Evolutionary conservation across 2,329 filamentous ascomycete species (phyloP).

Genomic region (Nemania diffusa): DNA sequence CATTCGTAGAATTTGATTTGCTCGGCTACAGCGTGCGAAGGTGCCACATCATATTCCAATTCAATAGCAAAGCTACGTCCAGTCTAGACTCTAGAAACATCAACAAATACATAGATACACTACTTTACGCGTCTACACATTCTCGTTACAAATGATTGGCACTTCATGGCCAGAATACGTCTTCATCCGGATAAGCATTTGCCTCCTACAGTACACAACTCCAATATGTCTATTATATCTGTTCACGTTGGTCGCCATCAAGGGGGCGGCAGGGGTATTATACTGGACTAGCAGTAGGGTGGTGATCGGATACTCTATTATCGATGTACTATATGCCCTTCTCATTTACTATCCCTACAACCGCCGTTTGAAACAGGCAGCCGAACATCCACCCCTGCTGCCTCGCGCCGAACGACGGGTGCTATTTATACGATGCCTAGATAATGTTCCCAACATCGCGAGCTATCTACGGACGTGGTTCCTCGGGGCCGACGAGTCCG

Average conservation of each 20-base stretch:
- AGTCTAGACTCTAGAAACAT: too few relatives aligned
- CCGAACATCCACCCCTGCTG: conserved; percentile 55
- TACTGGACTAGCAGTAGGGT: conserved; percentile 37
- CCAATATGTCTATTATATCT: conserved; percentile 53
- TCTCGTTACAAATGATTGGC: conserved; percentile 45
- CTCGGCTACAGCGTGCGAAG: background rate
- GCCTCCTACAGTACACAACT: conserved; percentile 57
- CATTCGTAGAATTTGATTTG: background rate
- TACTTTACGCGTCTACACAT: background rate
- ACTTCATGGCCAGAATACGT: conserved; percentile 52
- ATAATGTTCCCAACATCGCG: conserved; percentile 64
- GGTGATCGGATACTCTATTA: conserved; percentile 48
- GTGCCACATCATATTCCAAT: background rate
- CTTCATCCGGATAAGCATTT: conserved; percentile 58
- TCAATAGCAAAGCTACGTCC: background rate
- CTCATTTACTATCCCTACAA: conserved; percentile 57
- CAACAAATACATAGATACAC: background rate
- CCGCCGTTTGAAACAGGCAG: conserved; percentile 51
- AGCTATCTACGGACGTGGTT: conserved; percentile 74
- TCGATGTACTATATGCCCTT: conserved; percentile 57
- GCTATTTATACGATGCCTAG: conserved; percentile 67
- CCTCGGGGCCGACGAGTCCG: conserved; percentile 64
- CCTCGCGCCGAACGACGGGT: conserved; percentile 59
- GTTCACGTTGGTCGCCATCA: conserved; percentile 39
- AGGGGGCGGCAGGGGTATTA: conserved; percentile 35